Base-by-base conservation (phyloP, 768 basidiomycete genomes). In the Suillus brevipes region DNA sequence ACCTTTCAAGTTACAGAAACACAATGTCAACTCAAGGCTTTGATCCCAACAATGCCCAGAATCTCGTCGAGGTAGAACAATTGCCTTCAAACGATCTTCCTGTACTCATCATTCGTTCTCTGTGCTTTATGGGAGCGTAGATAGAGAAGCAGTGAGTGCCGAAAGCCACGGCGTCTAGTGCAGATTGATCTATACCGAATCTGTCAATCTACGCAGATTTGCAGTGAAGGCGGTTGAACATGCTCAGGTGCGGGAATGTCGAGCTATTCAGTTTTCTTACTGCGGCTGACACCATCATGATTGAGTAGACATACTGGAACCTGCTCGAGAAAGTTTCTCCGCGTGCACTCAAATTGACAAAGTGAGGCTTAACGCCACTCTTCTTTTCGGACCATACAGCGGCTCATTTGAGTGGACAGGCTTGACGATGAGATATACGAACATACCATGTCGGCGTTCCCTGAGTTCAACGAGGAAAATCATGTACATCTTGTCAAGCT, bases 141-240 rank as follows among this genome's bases (percentile, higher is more conserved):
- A 97, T 99, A 67, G 97, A 98, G 81, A 96, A 95, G 84, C 95
- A 97, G 90, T 95, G 74, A 77, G 91, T 83, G 45, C 49, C 56
- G 25, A 40, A 61, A 52, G 43, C 45, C 53, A 38, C 12, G 28
- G 23, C n/a, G 23, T 57, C 56, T 58, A 58, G 57, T 16, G n/a
- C 31, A 47, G 34, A 61, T 67, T 73, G 61, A 68, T 42, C 37
- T 37, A 61, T 65, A 61, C 63, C 58, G 9, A 52, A 34, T 23
- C 20, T 12, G 52, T 50, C 63, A 67, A 57, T 64, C 64, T 34
- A 31, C 25, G 61, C 47, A 72, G 71, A 73, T 77, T 77, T 59
- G 75, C 75, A 31, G 97, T 99, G 63, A 94, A 90, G 76, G 94
- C 95, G 14, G 95, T 99, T 60, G 96, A 99, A 75, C 95, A 99